Conservation (phyloP, 495 filamentous ascomycete species). For the Aspergillus avenaceus region DNA sequence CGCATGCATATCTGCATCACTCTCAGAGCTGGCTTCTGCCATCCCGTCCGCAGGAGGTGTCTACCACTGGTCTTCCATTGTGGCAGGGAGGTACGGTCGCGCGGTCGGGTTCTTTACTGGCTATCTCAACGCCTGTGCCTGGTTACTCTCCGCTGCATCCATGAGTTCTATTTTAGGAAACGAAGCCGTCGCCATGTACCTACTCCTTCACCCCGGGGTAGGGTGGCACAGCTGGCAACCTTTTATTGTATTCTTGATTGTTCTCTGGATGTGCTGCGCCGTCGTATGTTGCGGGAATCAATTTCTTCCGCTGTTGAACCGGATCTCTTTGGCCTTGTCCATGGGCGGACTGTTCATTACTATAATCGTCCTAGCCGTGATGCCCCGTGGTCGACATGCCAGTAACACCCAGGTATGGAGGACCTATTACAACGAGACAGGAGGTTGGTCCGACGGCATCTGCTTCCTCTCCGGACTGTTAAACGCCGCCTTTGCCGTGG, state of each 20-base stretch:
- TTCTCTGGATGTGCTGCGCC: slow-evolving; percentile 61
- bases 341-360: slow-evolving; percentile 66
- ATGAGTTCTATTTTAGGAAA: slow-evolving; percentile 66
- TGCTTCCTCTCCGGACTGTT: slow-evolving; percentile 79
- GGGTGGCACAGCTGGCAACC: slow-evolving; percentile 66
- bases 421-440: slow-evolving; percentile 62
- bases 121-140: slow-evolving; percentile 78
- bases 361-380: slow-evolving; percentile 69
- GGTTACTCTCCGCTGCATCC: slow-evolving; percentile 61
- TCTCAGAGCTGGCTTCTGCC: slow-evolving; percentile 58
- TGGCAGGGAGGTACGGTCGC: slow-evolving; percentile 67
- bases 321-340: slow-evolving; percentile 65
- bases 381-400: slow-evolving; percentile 58
- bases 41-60: slow-evolving; percentile 76
- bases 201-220: slow-evolving; percentile 62
- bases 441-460: slow-evolving; percentile 65
- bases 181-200: slow-evolving; percentile 67
- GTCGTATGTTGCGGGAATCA: slow-evolving; percentile 68
- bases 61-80: slow-evolving; percentile 82
- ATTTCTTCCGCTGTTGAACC: slow-evolving; percentile 60
- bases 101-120: slow-evolving; percentile 73
- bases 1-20: slow-evolving; percentile 18
- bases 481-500: slow-evolving; percentile 82
- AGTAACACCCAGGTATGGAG: slow-evolving; percentile 54
- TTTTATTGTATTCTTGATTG: slow-evolving; percentile 64